phyloP scores from a whole-genome alignment of 148 eudicot species.

The Salicornia ramosissima region DNA sequence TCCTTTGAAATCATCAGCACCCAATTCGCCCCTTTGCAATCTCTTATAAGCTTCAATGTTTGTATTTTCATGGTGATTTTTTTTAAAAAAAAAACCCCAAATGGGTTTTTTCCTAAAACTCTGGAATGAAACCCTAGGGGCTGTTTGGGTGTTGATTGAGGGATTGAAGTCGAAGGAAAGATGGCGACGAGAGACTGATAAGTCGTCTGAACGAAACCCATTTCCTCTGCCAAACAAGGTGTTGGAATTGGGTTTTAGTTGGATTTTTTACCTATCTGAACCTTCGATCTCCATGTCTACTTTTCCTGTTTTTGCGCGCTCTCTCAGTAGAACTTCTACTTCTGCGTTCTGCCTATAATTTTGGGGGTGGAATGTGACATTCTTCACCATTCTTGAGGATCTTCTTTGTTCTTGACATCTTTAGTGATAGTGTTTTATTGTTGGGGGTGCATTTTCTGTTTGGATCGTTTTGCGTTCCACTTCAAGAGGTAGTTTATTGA shows the following conservation, averaged over 20 bases:
- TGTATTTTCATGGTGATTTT: background rate
- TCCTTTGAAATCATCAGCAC: slow-evolving; percentile 47
- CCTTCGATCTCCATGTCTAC: slow-evolving; percentile 56
- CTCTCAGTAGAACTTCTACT: no score
- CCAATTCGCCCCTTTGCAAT: slow-evolving; percentile 57
- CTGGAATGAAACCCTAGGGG: slow-evolving; percentile 43
- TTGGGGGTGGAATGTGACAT: no score
- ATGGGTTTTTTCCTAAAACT: slow-evolving; percentile 74
- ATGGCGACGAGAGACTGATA: slow-evolving; percentile 72
- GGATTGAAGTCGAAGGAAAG: slow-evolving; percentile 31
- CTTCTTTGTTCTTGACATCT: no score
- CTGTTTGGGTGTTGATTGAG: slow-evolving; percentile 15
- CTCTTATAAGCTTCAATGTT: slow-evolving; percentile 53
- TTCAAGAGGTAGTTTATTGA: no score
- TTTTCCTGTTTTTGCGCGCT: background rate
- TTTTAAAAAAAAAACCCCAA: slow-evolving; percentile 52
- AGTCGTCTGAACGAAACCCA: slow-evolving; percentile 36
- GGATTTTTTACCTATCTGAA: slow-evolving; percentile 44
- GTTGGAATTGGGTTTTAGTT: slow-evolving; percentile 26
- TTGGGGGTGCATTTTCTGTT: no score
- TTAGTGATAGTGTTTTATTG: no score
- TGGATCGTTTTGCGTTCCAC: no score
- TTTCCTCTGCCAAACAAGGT: slow-evolving; percentile 49
- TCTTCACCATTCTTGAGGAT: no score
- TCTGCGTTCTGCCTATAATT: no score